These are phyloP conservation scores for Solanum hybrid DNA, from an alignment of 305 asterid species.

Conservation along the genomic window DNA sequence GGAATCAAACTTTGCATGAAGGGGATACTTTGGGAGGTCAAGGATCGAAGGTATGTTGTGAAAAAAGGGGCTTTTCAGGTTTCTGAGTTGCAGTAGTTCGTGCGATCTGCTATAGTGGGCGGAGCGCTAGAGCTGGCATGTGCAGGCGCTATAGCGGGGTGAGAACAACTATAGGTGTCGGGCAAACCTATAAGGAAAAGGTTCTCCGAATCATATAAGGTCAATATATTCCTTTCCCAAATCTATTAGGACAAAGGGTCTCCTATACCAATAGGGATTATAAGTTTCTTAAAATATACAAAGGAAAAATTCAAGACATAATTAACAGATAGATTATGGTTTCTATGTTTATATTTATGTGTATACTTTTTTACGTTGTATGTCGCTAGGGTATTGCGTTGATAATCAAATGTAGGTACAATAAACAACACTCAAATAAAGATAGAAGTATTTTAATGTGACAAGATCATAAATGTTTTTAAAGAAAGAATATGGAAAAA, in stretches of 20 bases:
- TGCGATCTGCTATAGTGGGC: not conserved
- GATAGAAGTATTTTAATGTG: not conserved
- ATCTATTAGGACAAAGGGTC: not conserved
- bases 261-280: not conserved
- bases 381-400: not conserved
- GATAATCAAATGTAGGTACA: not conserved
- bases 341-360: not conserved
- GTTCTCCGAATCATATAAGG: not conserved
- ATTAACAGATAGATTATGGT: not conserved
- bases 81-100: fast-evolving
- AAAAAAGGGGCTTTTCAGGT: not conserved
- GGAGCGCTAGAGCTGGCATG: not conserved
- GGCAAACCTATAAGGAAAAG: not conserved
- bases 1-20: not conserved
- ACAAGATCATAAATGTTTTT: not conserved
- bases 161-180: not conserved
- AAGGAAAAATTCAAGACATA: not conserved
- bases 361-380: not conserved
- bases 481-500: not conserved
- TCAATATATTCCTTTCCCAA: not conserved
- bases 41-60: not conserved
- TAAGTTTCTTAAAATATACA: not conserved
- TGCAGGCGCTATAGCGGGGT: not conserved
- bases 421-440: not conserved
- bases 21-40: not conserved